Base-by-base conservation (phyloP, 352 stramenopile genomes). In the Globisporangium abappressorium region DNA sequence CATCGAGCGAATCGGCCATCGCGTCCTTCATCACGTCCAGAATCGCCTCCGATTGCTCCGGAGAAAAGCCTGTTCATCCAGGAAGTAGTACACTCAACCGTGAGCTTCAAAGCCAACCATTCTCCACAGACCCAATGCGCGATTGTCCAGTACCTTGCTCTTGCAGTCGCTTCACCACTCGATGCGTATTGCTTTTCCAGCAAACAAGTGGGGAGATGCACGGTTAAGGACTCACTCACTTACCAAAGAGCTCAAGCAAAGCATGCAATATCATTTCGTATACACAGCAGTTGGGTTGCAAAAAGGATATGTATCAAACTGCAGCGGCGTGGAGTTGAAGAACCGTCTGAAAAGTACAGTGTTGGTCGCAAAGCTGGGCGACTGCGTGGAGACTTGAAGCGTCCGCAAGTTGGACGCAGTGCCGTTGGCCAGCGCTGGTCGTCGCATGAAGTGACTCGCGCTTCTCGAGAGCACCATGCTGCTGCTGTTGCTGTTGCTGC, bases 1-100 rank as follows among this genome's bases (percentile, higher is more conserved):
- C 81, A 24, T 90, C 82, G 22, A 95, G 66, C 2, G 84, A 92
- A 49, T 94, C 86, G 33, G 73, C 80, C 86, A 94, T 94, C 36
- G 88, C 75, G 62, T 87, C 78, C 67, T 92, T 90, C 80, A 94
- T 93, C 22, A 94, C 86, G 14, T 89, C 71, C 33, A 96, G 64
- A 63, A 96, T 94, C 20, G 85, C 85, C 56, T 96, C 86, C 6
- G 86, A 80, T 64, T 96, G 86, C 57, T 78, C 71, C 0, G 70
- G 60, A 8, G 73, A 78, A 66, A 96, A 96, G 9, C 88, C 88
- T 96, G 70, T 26, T 24, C 43, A 62, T 34, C 28, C 15, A 62
- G 3, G 36, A 9, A 54, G n/a, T n/a, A 55, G 38, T 26, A 41
- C 26, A 57, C 20, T 59, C 20, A 14, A 38, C 15, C 9, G 18